Conservation (phyloP, 805 yeast genomes). For the Wickerhamomyces xylosicus region DNA sequence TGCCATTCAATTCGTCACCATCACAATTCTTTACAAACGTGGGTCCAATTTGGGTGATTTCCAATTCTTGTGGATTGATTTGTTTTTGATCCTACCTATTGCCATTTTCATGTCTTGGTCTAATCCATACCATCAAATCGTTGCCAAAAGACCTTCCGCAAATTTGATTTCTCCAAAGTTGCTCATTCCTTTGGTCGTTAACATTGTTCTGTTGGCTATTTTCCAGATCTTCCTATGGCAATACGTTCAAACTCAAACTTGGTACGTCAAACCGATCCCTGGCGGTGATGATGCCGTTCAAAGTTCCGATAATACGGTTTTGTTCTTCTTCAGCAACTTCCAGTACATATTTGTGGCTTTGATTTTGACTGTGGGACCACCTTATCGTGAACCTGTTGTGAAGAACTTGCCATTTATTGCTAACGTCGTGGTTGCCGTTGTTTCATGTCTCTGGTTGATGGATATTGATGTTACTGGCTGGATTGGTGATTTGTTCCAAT, state of each 20-base stretch:
- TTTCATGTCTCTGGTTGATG: conserved; percentile 47
- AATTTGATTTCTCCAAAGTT: conserved; percentile 86
- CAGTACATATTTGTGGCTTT: conserved; percentile 83
- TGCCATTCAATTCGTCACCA: conserved; percentile 89
- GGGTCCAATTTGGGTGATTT: conserved; percentile 96
- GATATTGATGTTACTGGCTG: conserved; percentile 36
- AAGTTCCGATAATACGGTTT: conserved; percentile 81
- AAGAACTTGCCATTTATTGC: conserved; percentile 62
- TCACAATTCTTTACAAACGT: conserved; percentile 70
- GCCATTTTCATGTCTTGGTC: conserved; percentile 99
- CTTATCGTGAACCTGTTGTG: conserved; percentile 71
- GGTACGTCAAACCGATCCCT: conserved; percentile 77
- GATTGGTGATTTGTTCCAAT: conserved; percentile 64
- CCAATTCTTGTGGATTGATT: conserved; percentile 90
- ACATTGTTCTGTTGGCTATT: conserved; percentile 48
- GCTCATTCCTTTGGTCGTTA: conserved; percentile 71
- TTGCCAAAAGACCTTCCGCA: conserved; percentile 81
- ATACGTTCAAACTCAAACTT: conserved; percentile 41
- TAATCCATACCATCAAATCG: conserved; percentile 51
- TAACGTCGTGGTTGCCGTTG: conserved; percentile 42
- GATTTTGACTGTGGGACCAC: conserved; percentile 86
- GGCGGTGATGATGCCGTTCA: conserved; percentile 76
- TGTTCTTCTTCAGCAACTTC: conserved; percentile 74
- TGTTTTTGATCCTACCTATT: conserved; percentile 82
- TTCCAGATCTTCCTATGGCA: conserved; percentile 70